phyloP scores from a whole-genome alignment of 495 filamentous ascomycete genomes.

The Penicillium argentinense region DNA sequence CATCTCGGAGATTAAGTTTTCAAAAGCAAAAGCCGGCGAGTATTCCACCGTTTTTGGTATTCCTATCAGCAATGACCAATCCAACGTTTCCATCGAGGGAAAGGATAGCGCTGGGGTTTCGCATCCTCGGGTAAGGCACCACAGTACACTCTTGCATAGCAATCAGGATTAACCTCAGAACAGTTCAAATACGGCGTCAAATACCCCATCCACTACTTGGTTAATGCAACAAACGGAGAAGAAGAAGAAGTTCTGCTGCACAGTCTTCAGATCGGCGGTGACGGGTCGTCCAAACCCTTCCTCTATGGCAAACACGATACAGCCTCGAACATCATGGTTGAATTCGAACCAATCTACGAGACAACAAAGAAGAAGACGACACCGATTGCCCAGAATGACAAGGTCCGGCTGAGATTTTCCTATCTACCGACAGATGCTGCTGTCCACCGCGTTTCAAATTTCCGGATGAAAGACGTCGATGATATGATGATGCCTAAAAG shows the following conservation, averaged over 20 bases:
- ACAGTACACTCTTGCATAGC: background rate
- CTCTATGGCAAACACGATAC: background rate
- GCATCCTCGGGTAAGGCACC: background rate
- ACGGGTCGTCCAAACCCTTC: background rate
- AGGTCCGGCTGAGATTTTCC: background rate
- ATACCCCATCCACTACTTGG: constrained; percentile 1
- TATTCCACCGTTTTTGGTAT: background rate
- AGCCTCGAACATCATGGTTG: background rate
- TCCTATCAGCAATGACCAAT: background rate
- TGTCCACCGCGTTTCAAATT: background rate
- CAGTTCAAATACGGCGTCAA: constrained; percentile 2
- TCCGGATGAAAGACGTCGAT: background rate
- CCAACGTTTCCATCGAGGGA: background rate
- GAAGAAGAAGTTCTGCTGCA: background rate
- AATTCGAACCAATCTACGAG: no score
- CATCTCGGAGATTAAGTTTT: background rate
- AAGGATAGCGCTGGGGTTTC: background rate
- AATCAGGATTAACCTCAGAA: background rate
- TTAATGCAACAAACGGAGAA: background rate
- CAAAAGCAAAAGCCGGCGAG: no score
- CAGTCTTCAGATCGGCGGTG: constrained; percentile 1
- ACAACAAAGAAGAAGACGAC: background rate
- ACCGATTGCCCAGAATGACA: background rate
- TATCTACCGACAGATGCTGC: background rate
- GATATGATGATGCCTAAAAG: background rate